Percentiles rank a stretch among this genome's conserved stretches.
Conservation (phyloP, 306 rosid species). For the Crotalaria pallida region DNA sequence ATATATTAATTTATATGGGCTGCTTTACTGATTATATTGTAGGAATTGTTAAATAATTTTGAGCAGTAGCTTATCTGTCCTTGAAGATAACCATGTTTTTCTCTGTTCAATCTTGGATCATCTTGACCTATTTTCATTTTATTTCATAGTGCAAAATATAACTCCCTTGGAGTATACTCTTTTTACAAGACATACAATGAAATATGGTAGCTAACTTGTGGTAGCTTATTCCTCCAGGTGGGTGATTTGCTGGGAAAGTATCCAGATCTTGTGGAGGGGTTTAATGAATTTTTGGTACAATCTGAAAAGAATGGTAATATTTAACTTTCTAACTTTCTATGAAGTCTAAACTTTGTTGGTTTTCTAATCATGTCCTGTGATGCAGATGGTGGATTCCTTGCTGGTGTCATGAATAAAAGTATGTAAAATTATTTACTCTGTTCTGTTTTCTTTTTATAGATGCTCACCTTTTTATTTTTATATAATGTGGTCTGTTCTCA, state of each 20-base stretch:
- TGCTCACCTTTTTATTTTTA: constrained; percentile 15
- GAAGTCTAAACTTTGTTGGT: constrained; percentile 4
- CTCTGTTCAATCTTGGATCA: constrained; percentile 1
- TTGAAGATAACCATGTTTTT: not conserved
- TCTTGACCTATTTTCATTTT: constrained; percentile 3
- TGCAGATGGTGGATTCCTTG: constrained; percentile 99
- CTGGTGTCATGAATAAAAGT: constrained; percentile 97
- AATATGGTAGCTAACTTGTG: constrained; percentile 8
- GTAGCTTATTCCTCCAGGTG: constrained; percentile 54
- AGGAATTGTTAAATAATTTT: constrained; percentile 15
- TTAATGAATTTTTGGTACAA: constrained; percentile 77
- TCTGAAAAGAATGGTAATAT: constrained; percentile 91
- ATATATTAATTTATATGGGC: not conserved
- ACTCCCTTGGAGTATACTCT: not conserved
- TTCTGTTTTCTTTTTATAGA: constrained; percentile 12
- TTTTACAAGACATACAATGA: not conserved
- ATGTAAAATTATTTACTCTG: constrained; percentile 38
- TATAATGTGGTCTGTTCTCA: not conserved
- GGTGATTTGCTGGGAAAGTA: constrained; percentile 79
- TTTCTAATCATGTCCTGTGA: constrained; percentile 48
- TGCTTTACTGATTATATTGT: constrained; percentile 1
- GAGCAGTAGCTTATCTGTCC: not conserved
- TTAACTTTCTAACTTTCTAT: constrained; percentile 26
- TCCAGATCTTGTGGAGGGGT: constrained; percentile 85
- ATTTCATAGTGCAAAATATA: not conserved